phyloP scores from a whole-genome alignment of 2,329 filamentous ascomycete genomes.

The Alternaria postmessia region DNA sequence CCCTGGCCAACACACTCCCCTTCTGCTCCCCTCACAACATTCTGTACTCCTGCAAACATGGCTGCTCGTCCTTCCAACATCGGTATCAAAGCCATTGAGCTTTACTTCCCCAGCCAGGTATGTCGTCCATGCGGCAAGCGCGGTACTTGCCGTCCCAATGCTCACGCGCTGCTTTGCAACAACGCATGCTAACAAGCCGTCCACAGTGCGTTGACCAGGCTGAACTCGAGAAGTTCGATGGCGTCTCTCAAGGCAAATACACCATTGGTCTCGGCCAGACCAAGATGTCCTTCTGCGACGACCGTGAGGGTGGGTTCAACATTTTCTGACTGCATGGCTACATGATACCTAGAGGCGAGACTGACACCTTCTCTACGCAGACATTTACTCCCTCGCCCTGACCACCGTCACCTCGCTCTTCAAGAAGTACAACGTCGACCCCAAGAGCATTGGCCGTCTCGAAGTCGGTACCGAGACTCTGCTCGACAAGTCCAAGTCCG shows the following conservation, averaged over 20 bases:
- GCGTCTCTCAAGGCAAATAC: conserved; percentile 61
- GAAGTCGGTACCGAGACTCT: conserved; percentile 64
- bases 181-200: conserved; percentile 20
- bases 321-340: background rate
- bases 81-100: conserved; percentile 64
- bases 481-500: conserved; percentile 64
- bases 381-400: conserved; percentile 63
- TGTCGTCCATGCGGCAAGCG: conserved; percentile 23
- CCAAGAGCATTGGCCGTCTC: conserved; percentile 60
- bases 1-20: conserved; percentile 27
- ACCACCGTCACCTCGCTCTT: conserved; percentile 61
- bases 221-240: conserved; percentile 64
- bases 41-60: conserved; percentile 46
- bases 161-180: conserved; percentile 9
- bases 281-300: conserved; percentile 65
- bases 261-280: conserved; percentile 64
- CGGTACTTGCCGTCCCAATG: background rate
- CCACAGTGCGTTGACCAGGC: conserved; percentile 62
- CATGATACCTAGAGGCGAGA: background rate
- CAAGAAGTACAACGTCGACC: conserved; percentile 62
- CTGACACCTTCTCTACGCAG: conserved; percentile 42
- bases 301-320: conserved; percentile 57
- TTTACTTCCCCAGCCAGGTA: conserved; percentile 63
- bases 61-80: conserved; percentile 59
- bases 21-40: conserved; percentile 24